Evolutionary conservation across 768 basidiomycete genomes (phyloP).

Genomic region (Mycena leptocephala): DNA sequence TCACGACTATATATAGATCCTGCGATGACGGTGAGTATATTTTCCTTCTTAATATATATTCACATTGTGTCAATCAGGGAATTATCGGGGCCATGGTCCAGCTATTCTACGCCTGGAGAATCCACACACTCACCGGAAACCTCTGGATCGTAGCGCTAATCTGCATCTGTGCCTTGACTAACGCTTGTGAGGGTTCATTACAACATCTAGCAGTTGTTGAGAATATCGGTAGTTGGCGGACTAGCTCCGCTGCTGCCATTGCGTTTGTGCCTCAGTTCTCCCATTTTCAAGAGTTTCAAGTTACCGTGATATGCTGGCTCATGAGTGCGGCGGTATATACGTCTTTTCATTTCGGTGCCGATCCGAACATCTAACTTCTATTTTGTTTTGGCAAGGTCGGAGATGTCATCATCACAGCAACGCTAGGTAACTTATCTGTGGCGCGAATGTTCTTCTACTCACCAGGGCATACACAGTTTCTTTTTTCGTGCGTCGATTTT

Average conservation of each 20-base stretch:
- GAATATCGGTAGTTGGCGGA: conserved; percentile 18
- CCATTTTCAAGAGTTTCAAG: conserved; percentile 41
- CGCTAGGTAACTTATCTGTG: neutral
- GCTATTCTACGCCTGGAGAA: conserved; percentile 47
- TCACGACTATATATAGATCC: conserved; percentile 34
- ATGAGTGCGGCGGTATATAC: conserved; percentile 27
- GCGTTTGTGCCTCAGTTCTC: conserved; percentile 39
- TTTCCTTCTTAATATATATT: neutral
- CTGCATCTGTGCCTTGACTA: conserved; percentile 30
- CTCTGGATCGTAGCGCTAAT: conserved; percentile 26
- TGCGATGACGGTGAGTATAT: conserved; percentile 38
- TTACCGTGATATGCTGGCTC: conserved; percentile 34
- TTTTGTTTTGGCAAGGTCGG: conserved; percentile 24
- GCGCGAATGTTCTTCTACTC: neutral
- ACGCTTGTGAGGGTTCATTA: conserved; percentile 33
- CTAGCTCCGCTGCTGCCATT: conserved; percentile 41
- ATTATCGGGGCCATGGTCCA: conserved; percentile 43
- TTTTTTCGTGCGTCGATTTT: conserved; percentile 27
- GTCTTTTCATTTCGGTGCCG: neutral
- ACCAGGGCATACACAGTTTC: neutral
- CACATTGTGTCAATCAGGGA: conserved; percentile 25
- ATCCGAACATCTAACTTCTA: no score
- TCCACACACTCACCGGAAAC: conserved; percentile 35
- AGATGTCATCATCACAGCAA: conserved; percentile 46
- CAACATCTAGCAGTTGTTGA: neutral